These are phyloP conservation scores for Chlamydomonas sp. DNA, from an alignment of 139 green algal species.

Conservation along the genomic window DNA sequence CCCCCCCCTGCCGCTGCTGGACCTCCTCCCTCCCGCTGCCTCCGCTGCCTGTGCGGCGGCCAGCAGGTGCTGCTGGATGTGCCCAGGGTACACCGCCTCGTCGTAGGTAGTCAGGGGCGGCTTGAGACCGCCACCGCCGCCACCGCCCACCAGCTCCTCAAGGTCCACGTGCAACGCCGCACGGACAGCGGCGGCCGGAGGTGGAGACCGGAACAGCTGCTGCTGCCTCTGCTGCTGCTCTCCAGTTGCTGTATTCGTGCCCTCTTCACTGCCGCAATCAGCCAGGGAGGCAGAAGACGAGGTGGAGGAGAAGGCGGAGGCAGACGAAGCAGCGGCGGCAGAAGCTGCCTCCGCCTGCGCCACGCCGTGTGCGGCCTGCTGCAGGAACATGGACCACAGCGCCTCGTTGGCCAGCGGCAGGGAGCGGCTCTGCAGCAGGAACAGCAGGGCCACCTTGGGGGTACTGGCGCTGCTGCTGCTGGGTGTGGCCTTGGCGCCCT, in stretches of 20 bases:
- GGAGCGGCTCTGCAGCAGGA: slow-evolving; percentile 7
- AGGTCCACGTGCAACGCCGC: slow-evolving; percentile 10
- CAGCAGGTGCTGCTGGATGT: slow-evolving; percentile 20
- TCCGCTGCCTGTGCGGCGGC: neutral
- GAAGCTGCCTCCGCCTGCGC: neutral
- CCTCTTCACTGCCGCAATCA: no score
- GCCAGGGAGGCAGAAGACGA: no score
- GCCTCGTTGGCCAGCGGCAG: slow-evolving; percentile 24
- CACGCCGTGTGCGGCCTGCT: neutral
- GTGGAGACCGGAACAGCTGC: neutral
- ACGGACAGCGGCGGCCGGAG: neutral
- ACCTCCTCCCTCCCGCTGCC: no score
- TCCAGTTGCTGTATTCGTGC: no score
- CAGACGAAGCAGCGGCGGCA: no score
- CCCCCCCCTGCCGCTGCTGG: no score
- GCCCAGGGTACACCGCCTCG: slow-evolving; percentile 12
- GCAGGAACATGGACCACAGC: slow-evolving; percentile 16
- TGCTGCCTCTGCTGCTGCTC: no score
- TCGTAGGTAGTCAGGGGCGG: neutral
- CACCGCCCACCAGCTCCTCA: neutral
- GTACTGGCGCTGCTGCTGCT: no score
- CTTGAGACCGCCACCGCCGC: neutral
- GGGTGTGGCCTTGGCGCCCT: no score
- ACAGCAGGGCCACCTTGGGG: slow-evolving; percentile 17
- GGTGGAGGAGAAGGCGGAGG: no score